These are phyloP conservation scores for Collybiopsis luxurians DNA, from an alignment of 768 basidiomycete genomes.

Conservation along the genomic window DNA sequence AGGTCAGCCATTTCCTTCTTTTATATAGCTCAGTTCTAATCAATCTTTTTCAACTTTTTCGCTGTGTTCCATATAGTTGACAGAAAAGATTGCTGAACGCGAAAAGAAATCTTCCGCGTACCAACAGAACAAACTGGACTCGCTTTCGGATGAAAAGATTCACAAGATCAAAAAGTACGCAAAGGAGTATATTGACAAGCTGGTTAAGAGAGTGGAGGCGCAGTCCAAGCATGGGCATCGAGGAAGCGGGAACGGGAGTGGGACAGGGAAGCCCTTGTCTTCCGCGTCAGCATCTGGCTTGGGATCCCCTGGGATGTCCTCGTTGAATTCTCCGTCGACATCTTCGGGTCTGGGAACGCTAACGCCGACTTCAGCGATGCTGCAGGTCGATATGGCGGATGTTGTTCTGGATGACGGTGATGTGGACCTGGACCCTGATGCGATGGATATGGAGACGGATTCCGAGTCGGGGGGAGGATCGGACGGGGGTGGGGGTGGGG, in stretches of 20 bases:
- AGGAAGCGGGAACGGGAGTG: not conserved
- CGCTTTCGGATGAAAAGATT: constrained; percentile 83
- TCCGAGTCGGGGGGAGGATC: too few species aligned
- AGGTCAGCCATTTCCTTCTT: too few species aligned
- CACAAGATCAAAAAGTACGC: constrained; percentile 90
- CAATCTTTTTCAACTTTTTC: not conserved
- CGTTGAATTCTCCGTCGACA: too few species aligned
- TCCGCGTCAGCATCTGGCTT: too few species aligned
- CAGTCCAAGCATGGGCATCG: constrained; percentile 15
- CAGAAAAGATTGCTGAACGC: constrained; percentile 84
- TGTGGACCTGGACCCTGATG: too few species aligned
- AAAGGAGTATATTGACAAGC: constrained; percentile 86
- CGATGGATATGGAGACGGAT: too few species aligned
- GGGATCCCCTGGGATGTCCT: not conserved
- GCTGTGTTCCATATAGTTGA: constrained; percentile 51
- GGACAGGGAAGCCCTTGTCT: too few species aligned
- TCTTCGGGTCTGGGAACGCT: not conserved
- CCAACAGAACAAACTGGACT: constrained; percentile 66
- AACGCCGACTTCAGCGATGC: not conserved
- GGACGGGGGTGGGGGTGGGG: too few species aligned
- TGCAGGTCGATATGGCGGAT: not conserved
- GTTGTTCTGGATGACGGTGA: not conserved
- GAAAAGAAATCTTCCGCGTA: constrained; percentile 90
- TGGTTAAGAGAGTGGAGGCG: constrained; percentile 68
- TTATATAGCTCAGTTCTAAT: too few species aligned